phyloP scores from a whole-genome alignment of 2,329 filamentous ascomycete genomes.

The Fusarium cicatricum region DNA sequence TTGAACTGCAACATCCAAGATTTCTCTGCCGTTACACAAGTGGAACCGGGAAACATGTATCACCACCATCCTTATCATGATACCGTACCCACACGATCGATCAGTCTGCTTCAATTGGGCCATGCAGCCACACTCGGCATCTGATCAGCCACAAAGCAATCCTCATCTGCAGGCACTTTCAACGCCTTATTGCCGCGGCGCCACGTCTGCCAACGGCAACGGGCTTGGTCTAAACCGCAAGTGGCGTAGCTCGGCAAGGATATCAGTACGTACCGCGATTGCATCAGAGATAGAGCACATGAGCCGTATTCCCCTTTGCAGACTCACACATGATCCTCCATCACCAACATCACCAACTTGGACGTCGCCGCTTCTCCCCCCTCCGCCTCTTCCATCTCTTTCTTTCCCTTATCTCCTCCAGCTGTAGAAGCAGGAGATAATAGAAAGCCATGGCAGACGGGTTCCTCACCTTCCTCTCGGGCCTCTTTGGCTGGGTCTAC shows the following conservation, averaged over 20 bases:
- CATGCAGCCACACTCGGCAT: slow-evolving; percentile 30
- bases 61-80: slow-evolving; percentile 8
- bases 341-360: slow-evolving; percentile 6
- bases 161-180: slow-evolving; percentile 6
- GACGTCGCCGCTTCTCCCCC: neutral
- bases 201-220: neutral
- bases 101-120: slow-evolving; percentile 10
- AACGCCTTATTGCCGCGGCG: neutral
- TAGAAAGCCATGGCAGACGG: slow-evolving; percentile 33
- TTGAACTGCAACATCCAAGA: neutral
- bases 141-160: slow-evolving; percentile 25
- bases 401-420: neutral
- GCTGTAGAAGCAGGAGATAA: neutral
- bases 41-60: neutral
- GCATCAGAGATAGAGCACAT: slow-evolving; percentile 29
- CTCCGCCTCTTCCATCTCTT: neutral
- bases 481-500: slow-evolving; percentile 78
- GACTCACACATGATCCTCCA: slow-evolving; percentile 21
- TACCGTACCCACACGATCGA: slow-evolving; percentile 11
- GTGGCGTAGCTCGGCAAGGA: neutral
- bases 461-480: slow-evolving; percentile 60
- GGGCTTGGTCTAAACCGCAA: neutral
- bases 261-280: slow-evolving; percentile 28
- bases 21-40: neutral
- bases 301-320: slow-evolving; percentile 6